phyloP scores from a whole-genome alignment of 495 filamentous ascomycete genomes.

The Cryomyces antarcticus region DNA sequence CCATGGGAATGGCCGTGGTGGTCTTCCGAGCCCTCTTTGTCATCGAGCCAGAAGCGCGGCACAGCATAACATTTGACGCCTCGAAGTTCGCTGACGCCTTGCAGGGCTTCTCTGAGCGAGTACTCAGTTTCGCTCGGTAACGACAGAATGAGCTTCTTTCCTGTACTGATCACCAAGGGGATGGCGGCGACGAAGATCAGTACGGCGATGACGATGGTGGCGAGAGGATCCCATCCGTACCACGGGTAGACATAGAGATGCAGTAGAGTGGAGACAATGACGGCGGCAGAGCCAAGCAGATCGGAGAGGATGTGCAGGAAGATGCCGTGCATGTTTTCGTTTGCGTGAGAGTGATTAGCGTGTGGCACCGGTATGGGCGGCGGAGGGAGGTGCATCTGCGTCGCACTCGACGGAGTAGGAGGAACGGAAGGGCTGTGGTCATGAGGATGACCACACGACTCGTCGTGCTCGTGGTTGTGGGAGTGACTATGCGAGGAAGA shows the following conservation, averaged over 20 bases:
- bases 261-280: slow-evolving; percentile 77
- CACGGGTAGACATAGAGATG: slow-evolving; percentile 74
- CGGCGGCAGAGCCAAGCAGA: slow-evolving; percentile 80
- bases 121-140: slow-evolving; percentile 79
- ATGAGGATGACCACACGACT: slow-evolving; percentile 2
- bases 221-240: slow-evolving; percentile 89
- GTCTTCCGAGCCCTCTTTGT: slow-evolving; percentile 30
- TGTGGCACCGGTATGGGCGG: slow-evolving; percentile 1
- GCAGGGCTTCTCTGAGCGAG: slow-evolving; percentile 62
- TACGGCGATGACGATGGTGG: slow-evolving; percentile 81
- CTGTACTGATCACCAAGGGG: slow-evolving; percentile 70
- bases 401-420: background rate
- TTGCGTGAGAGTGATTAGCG: slow-evolving; percentile 37
- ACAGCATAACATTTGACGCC: slow-evolving; percentile 76
- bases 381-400: background rate
- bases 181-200: slow-evolving; percentile 78
- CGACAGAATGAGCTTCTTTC: slow-evolving; percentile 59
- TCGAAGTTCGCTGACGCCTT: slow-evolving; percentile 59
- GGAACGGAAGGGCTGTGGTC: background rate
- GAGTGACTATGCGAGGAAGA: slow-evolving; percentile 20
- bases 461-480: slow-evolving; percentile 12
- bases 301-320: slow-evolving; percentile 92
- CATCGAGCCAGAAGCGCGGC: slow-evolving; percentile 83
- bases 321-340: slow-evolving; percentile 99
- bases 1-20: slow-evolving; percentile 15